Evolutionary conservation across 228 moss, liverwort and hornwort genomes (phyloP).

Genomic region (Sphagnum fallax): DNA sequence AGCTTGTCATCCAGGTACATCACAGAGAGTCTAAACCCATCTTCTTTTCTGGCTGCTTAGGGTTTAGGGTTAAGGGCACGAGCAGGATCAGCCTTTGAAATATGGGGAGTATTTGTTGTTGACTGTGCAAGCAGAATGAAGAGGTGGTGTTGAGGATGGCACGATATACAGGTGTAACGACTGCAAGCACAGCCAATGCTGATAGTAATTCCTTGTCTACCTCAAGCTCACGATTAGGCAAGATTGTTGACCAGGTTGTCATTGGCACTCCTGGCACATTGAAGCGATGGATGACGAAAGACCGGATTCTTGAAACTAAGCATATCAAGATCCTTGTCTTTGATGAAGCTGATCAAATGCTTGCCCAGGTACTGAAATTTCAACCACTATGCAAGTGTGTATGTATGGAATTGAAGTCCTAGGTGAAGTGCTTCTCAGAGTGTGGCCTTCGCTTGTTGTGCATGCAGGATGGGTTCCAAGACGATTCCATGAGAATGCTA

Average conservation of each 20-base stretch:
- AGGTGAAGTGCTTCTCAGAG: too few relatives aligned
- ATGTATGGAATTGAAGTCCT: not conserved
- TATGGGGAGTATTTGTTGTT: conserved; percentile 1
- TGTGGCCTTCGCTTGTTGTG: not conserved
- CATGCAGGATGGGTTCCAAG: conserved; percentile 92
- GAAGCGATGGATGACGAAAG: conserved; percentile 89
- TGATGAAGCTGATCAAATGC: conserved; percentile 99
- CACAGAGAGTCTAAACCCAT: not conserved
- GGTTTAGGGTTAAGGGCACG: too few relatives aligned
- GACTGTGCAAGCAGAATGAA: conserved; percentile 65
- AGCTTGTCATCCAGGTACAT: conserved; percentile 85
- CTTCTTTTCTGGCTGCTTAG: too few relatives aligned
- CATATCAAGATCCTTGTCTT: conserved; percentile 82
- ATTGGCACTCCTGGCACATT: conserved; percentile 95
- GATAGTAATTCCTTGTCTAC: conserved; percentile 44
- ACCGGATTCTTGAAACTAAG: conserved; percentile 66
- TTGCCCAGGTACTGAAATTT: conserved; percentile 63
- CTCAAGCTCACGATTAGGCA: conserved; percentile 53
- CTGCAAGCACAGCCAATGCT: conserved; percentile 65
- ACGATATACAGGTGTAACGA: conserved; percentile 81
- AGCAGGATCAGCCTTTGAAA: not conserved
- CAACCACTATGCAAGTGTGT: too few relatives aligned
- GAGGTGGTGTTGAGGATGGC: conserved; percentile 90
- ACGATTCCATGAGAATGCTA: conserved; percentile 78
- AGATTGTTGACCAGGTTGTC: conserved; percentile 79